These are phyloP conservation scores for Annulohypoxylon maeteangense DNA, from an alignment of 495 filamentous ascomycete genomes.

Conservation along the genomic window DNA sequence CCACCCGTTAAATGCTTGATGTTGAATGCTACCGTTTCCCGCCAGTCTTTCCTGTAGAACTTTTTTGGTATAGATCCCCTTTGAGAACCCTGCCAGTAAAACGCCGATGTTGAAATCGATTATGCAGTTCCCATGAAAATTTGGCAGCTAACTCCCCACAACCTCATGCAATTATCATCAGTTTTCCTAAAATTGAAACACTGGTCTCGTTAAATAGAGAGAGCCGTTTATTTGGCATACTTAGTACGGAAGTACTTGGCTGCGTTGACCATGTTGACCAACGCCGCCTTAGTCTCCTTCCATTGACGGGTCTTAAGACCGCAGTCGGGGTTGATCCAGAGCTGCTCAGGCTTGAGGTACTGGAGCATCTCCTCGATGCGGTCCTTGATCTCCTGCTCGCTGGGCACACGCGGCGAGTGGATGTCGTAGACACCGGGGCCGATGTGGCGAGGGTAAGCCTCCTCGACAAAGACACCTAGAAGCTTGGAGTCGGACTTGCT, in stretches of 20 bases:
- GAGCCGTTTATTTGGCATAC: constrained; percentile 67
- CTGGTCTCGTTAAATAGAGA: constrained; percentile 11
- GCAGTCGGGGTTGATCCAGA: constrained; percentile 99
- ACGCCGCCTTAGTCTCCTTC: constrained; percentile 93
- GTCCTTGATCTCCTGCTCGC: constrained; percentile 96
- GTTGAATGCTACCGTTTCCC: constrained; percentile 52
- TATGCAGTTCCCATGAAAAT: constrained; percentile 45
- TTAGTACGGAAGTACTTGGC: constrained; percentile 95
- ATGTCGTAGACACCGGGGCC: constrained; percentile 99
- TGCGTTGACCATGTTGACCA: constrained; percentile 93
- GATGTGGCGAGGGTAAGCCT: constrained; percentile 96
- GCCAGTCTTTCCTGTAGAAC: constrained; percentile 47
- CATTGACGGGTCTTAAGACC: constrained; percentile 98
- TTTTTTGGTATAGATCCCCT: constrained; percentile 49
- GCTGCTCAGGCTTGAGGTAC: constrained; percentile 92
- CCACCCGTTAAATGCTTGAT: constrained; percentile 48
- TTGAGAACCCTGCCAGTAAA: constrained; percentile 51
- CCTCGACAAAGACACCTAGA: constrained; percentile 96
- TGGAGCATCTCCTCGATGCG: constrained; percentile 96
- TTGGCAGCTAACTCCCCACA: constrained; percentile 39
- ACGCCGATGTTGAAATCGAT: constrained; percentile 64
- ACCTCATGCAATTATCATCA: constrained; percentile 46
- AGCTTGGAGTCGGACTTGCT: constrained; percentile 99
- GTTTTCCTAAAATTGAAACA: constrained; percentile 37
- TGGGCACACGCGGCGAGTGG: constrained; percentile 96